Percentiles rank a stretch among this genome's conserved stretches.
phyloP scores from a whole-genome alignment of 495 filamentous ascomycete genomes.

The Cudoniella acicularis region DNA sequence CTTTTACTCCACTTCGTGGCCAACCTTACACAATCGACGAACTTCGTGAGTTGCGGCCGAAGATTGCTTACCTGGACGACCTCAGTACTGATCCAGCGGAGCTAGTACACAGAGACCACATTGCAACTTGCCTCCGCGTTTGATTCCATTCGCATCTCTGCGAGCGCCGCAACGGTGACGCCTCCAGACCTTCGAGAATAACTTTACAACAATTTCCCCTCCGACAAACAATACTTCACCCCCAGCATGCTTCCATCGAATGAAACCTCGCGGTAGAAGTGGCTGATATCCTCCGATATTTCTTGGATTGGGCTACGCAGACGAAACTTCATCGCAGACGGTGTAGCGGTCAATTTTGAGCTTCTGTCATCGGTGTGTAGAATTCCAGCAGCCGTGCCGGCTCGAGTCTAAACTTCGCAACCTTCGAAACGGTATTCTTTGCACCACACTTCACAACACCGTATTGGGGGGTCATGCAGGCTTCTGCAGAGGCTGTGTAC shows the following conservation, averaged over 20 bases:
- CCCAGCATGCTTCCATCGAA: neutral
- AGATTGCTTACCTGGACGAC: slow-evolving; percentile 2
- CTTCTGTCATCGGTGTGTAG: neutral
- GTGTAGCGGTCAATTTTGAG: neutral
- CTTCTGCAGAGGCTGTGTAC: slow-evolving; percentile 18
- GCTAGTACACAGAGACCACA: neutral
- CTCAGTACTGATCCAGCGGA: neutral
- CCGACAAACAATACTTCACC: neutral
- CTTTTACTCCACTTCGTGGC: slow-evolving; percentile 14
- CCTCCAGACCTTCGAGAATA: too few species aligned
- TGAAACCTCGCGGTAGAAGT: neutral
- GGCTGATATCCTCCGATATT: neutral
- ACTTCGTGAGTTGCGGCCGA: slow-evolving; percentile 14
- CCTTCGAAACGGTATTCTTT: neutral
- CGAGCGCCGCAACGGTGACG: neutral
- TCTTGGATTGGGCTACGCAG: neutral
- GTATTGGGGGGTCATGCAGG: slow-evolving; percentile 26
- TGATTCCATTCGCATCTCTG: too few species aligned
- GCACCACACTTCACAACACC: neutral
- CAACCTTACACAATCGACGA: neutral
- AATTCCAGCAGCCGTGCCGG: neutral
- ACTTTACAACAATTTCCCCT: neutral
- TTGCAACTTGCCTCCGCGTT: too few species aligned
- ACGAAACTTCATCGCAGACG: neutral
- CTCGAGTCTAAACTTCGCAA: neutral